Evolutionary conservation across 2,329 filamentous ascomycete species (phyloP).

Genomic region (Lecanicillium sp.): DNA sequence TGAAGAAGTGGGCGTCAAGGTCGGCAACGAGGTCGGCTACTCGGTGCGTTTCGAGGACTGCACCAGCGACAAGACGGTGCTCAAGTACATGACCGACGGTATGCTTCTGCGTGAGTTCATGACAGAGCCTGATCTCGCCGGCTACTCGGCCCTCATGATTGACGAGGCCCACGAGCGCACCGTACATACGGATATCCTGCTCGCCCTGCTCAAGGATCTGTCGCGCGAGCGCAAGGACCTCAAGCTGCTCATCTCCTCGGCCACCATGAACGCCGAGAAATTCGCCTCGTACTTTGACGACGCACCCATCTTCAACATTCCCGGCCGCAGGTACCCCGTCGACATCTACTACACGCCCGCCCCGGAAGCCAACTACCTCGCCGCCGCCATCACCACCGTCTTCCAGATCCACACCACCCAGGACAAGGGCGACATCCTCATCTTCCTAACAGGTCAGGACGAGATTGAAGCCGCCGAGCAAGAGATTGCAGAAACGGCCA

Average conservation of each 20-base stretch:
- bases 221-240: constrained; percentile 76
- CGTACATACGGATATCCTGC: constrained; percentile 81
- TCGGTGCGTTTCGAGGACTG: constrained; percentile 91
- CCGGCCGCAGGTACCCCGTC: constrained; percentile 81
- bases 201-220: constrained; percentile 85
- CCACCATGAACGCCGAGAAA: constrained; percentile 89
- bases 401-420: constrained; percentile 93
- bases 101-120: constrained; percentile 88
- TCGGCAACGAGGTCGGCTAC: constrained; percentile 91
- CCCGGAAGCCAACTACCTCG: constrained; percentile 90
- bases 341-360: constrained; percentile 87
- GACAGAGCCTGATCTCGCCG: constrained; percentile 75
- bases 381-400: constrained; percentile 83
- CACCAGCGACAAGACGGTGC: constrained; percentile 80
- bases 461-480: constrained; percentile 88
- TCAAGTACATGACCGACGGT: constrained; percentile 97
- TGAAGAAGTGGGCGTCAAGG: constrained; percentile 83
- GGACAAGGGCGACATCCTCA: constrained; percentile 79
- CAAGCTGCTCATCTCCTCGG: constrained; percentile 86
- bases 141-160: constrained; percentile 88
- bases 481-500: constrained; percentile 76
- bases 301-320: constrained; percentile 90
- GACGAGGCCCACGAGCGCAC: constrained; percentile 97
- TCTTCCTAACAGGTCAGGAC: constrained; percentile 93
- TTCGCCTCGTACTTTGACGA: constrained; percentile 90